A percentile compares a stretch with the other conserved stretches of the same genome.
Conservation (phyloP, 257 asterid species). For the Solanum medicagineum region DNA sequence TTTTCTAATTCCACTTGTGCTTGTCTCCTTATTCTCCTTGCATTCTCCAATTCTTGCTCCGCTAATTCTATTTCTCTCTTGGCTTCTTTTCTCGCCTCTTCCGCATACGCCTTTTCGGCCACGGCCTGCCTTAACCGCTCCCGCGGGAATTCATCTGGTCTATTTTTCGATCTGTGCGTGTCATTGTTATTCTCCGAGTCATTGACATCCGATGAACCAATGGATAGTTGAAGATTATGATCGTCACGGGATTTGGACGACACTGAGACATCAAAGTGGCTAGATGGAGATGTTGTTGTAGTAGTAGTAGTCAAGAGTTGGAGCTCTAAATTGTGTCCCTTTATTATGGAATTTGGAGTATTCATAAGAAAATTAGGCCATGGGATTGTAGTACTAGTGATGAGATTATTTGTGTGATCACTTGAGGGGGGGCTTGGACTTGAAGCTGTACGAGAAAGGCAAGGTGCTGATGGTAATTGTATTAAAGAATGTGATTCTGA, state of each 20-base stretch:
- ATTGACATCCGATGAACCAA: constrained; percentile 7
- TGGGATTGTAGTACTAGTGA: constrained; percentile 3
- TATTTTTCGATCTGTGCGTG: not conserved
- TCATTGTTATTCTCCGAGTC: not conserved
- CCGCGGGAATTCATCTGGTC: not conserved
- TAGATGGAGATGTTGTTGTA: constrained; percentile 7
- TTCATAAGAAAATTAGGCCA: constrained; percentile 5
- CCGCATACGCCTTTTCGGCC: constrained; percentile 61
- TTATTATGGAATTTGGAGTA: not conserved
- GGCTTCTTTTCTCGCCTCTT: constrained; percentile 44
- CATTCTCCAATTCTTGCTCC: constrained; percentile 47
- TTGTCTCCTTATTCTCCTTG: constrained; percentile 48
- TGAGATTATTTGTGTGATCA: not conserved
- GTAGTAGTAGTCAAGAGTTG: constrained; percentile 34
- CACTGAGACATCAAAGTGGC: not conserved
- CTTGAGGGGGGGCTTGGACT: constrained; percentile 53
- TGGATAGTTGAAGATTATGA: constrained; percentile 13
- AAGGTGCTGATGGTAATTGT: constrained; percentile 10
- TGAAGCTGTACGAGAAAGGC: constrained; percentile 41
- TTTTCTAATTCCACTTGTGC: constrained; percentile 47
- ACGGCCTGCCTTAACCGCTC: constrained; percentile 35
- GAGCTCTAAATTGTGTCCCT: constrained; percentile 37
- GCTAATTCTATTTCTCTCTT: constrained; percentile 49
- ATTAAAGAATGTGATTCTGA: constrained; percentile 23
- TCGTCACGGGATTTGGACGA: not conserved